Evolutionary conservation across 2,329 filamentous ascomycete species (phyloP), one percentile per base, ranked within the genome.

Genomic region (Rutstroemia sp.): DNA sequence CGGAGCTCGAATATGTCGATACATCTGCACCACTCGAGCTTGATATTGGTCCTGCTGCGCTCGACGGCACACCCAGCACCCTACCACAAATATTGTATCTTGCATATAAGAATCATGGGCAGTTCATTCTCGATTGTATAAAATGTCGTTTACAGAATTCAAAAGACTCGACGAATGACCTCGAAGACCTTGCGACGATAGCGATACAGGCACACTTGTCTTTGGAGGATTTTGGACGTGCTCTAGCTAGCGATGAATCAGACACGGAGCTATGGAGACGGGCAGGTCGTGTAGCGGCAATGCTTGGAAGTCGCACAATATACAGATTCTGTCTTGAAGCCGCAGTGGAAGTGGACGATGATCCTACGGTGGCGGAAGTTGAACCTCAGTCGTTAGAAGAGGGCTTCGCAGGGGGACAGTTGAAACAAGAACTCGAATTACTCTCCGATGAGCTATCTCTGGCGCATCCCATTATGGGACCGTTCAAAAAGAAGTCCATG

Each of bases 41-140:
- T n/a, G 80, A 81, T 54, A 73, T 78, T 7, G 75, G 80, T 25
- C 79, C 81, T 27, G 81, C 80, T 57, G 82, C 85, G 50, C 81
- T 82, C 49, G 90, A 95, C 62, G 86, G 83, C 27, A 83, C 85
- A 2, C 89, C 86, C 16, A 94, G 87, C 67, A 92, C 87, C 49
- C 75, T 97, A 9, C 86, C 90, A 0, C 92, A 96, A 67, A 91
- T 95, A 10, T 79, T 97, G 19, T 96, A 96, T 67, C 80, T 99
- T 7, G 88, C 92, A 1, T 90, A 95, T 76, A 99, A 97, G 72
- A 99, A 97, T 65, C 86, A 92, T 72, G 94, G 91, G 44, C 90
- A 97, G 67, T 96, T 95, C 68, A 77, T 87, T 57, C 77, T 99
- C n/a, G 92, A 99, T 69, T 76, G 74, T 57, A 81, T 87, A 63